phyloP scores from a whole-genome alignment of 164 flowering plant species.

The Liquidambar formosana region DNA sequence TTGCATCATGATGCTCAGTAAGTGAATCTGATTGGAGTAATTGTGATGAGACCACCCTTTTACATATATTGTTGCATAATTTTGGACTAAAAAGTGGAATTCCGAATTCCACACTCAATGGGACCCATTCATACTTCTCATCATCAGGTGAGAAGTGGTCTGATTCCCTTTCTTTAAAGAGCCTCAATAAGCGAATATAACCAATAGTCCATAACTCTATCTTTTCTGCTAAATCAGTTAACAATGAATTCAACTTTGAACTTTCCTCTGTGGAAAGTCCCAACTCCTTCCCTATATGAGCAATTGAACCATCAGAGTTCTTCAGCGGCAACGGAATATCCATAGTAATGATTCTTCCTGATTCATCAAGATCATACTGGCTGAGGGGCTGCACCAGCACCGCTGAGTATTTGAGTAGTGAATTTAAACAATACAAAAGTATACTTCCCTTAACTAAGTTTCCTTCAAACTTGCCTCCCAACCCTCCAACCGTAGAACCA shows the following conservation, averaged over 20 bases:
- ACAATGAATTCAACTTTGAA: slow-evolving; percentile 46
- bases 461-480: slow-evolving; percentile 94
- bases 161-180: slow-evolving; percentile 66
- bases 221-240: slow-evolving; percentile 55
- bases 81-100: slow-evolving; percentile 93
- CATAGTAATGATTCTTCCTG: slow-evolving; percentile 59
- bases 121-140: slow-evolving; percentile 91
- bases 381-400: slow-evolving; percentile 91
- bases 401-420: slow-evolving; percentile 87
- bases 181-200: slow-evolving; percentile 79
- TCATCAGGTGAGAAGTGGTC: slow-evolving; percentile 53
- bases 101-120: slow-evolving; percentile 88
- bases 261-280: slow-evolving; percentile 60
- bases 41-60: slow-evolving; percentile 73
- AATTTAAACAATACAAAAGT: slow-evolving; percentile 87
- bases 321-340: slow-evolving; percentile 91
- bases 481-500: slow-evolving; percentile 84
- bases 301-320: slow-evolving; percentile 81
- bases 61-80: slow-evolving; percentile 74
- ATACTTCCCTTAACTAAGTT: slow-evolving; percentile 84
- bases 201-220: slow-evolving; percentile 79
- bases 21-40: slow-evolving; percentile 82
- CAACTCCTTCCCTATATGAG: slow-evolving; percentile 66
- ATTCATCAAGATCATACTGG: slow-evolving; percentile 74
- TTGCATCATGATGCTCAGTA: slow-evolving; percentile 71